These are phyloP conservation scores for Stevia rebaudiana DNA, from an alignment of 140 eudicot genomes.

Conservation along the genomic window DNA sequence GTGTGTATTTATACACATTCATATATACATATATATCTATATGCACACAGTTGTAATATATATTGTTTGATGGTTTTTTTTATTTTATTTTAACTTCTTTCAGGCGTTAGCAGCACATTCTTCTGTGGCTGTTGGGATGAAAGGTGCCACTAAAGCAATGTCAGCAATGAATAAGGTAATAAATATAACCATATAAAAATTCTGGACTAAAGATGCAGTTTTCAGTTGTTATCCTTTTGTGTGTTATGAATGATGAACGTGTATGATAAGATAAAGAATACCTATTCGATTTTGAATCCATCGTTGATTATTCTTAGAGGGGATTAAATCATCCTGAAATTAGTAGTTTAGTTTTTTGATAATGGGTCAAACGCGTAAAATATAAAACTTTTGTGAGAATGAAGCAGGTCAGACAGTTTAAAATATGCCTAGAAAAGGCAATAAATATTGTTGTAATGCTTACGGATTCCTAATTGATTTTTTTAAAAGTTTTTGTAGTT, in stretches of 20 bases:
- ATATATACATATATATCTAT: no score
- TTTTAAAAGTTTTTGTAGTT: background rate
- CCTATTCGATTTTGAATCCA: background rate
- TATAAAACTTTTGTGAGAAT: background rate
- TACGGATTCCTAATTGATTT: background rate
- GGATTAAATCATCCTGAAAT: background rate
- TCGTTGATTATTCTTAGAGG: background rate
- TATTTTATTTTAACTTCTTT: conserved; percentile 8
- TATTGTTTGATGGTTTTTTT: background rate
- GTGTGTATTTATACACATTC: background rate
- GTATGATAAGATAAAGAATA: background rate
- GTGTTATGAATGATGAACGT: background rate
- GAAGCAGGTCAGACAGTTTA: background rate
- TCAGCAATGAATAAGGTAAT: conserved; percentile 93
- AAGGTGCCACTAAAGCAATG: conserved; percentile 99
- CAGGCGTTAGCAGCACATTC: conserved; percentile 95
- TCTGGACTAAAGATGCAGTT: background rate
- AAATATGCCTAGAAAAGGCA: background rate
- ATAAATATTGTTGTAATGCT: background rate
- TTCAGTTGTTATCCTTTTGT: background rate
- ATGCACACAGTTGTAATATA: background rate
- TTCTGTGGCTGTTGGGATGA: conserved; percentile 93
- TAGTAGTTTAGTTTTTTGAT: background rate
- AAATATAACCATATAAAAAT: conserved; percentile 4
- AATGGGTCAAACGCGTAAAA: background rate